Evolutionary conservation across 495 filamentous ascomycete species (phyloP), one percentile per base, ranked within the genome.

Genomic region (Tuber calosporum): DNA sequence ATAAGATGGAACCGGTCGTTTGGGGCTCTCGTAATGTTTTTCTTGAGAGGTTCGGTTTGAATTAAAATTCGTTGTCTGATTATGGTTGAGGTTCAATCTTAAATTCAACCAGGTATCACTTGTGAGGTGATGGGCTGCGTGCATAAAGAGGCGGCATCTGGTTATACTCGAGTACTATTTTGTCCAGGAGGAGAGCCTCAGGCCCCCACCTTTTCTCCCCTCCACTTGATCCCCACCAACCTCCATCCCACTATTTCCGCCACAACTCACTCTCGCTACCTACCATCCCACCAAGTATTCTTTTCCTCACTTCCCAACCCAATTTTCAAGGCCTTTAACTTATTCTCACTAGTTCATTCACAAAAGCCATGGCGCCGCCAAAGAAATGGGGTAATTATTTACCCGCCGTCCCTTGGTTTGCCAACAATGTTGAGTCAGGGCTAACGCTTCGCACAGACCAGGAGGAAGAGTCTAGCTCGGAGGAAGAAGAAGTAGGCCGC

Each of bases 331-430:
- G 26, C 34, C 53, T 62, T 8, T n/a, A 1, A 17, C 26, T 62
- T 62, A 62, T 34, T 34, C 17, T 2, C 11, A 15, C n/a, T 15
- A 1, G 8, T 5, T 62, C 13, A 30, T 34, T 17, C 26, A 68
- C 30, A 62, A 72, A 26, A 42, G 79, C 62, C 62, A 79, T 79
- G 79, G 72, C 72, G 2, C 74, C 77, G 22, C 77, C 68, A 70
- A 68, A 77, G 20, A 74, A 80, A 67, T 80, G 78, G 78, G 78
- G 79, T 80, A 72, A 43, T 70, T 80, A 48, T 30, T 72, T 69
- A 17, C 39, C 71, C 45, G 37, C 42, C 11, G 4, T 45, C n/a
- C 26, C 42, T 39, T 62, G 26, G 34, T 22, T 34, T 76, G 9
- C 11, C 34, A 66, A 58, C 40, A 39, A 9, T 39, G 40, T 39